These are phyloP conservation scores for Aspergillus sclerotioniger DNA, from an alignment of 495 filamentous ascomycete genomes.

Conservation along the genomic window DNA sequence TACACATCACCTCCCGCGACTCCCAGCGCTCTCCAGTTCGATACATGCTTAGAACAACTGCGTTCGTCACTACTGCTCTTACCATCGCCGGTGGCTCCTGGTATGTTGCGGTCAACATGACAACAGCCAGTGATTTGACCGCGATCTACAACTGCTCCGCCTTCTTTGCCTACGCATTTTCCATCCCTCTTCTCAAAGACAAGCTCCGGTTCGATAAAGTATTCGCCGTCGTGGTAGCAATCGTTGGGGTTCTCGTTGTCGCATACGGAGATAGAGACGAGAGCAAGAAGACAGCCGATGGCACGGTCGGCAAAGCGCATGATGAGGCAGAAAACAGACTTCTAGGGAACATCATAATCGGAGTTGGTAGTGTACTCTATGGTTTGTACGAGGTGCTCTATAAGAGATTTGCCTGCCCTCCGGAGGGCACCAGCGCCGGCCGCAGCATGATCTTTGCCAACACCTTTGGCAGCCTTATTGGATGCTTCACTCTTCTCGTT, in stretches of 20 bases:
- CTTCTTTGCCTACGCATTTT: slow-evolving; percentile 97
- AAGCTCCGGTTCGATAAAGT: slow-evolving; percentile 76
- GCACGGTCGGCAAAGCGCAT: slow-evolving; percentile 42
- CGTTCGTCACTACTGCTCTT: slow-evolving; percentile 77
- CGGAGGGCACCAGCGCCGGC: slow-evolving; percentile 76
- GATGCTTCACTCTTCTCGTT: slow-evolving; percentile 75
- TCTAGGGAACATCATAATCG: slow-evolving; percentile 87
- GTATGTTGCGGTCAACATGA: slow-evolving; percentile 93
- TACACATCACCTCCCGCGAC: slow-evolving; percentile 50
- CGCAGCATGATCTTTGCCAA: slow-evolving; percentile 92
- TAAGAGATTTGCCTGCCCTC: slow-evolving; percentile 87
- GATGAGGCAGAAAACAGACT: slow-evolving; percentile 58
- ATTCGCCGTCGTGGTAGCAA: slow-evolving; percentile 78
- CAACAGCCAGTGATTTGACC: slow-evolving; percentile 86
- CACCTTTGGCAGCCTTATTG: slow-evolving; percentile 83
- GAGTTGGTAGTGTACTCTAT: slow-evolving; percentile 88
- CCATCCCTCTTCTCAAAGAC: slow-evolving; percentile 83
- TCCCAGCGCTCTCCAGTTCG: slow-evolving; percentile 57
- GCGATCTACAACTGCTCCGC: slow-evolving; percentile 99
- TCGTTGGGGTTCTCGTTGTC: slow-evolving; percentile 83
- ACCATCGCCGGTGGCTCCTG: slow-evolving; percentile 91
- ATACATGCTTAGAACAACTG: slow-evolving; percentile 76
- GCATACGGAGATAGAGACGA: slow-evolving; percentile 75
- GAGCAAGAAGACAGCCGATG: slow-evolving; percentile 52
- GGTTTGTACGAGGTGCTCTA: slow-evolving; percentile 97